These are phyloP conservation scores for Isatis tinctoria DNA, from an alignment of 345 rosid genomes.

Conservation along the genomic window DNA sequence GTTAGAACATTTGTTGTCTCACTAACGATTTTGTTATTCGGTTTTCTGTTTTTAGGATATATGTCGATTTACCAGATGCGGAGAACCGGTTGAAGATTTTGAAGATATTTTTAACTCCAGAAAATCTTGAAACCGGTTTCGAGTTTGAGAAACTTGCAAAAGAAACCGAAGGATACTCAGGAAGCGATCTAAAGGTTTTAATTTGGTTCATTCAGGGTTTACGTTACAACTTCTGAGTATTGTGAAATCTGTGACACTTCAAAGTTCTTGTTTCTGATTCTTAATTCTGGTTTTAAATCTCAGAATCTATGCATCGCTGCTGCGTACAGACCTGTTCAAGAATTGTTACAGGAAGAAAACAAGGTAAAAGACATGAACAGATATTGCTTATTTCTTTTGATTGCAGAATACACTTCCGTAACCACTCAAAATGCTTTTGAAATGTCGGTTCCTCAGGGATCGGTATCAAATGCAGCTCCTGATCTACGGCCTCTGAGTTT, in stretches of 20 bases:
- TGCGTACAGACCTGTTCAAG: slow-evolving; percentile 97
- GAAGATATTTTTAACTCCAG: slow-evolving; percentile 65
- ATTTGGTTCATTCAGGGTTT: not conserved
- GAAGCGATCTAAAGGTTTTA: slow-evolving; percentile 94
- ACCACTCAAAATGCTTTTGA: not conserved
- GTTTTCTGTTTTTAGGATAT: slow-evolving; percentile 52
- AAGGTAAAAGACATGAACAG: slow-evolving; percentile 39
- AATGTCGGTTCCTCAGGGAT: slow-evolving; percentile 36
- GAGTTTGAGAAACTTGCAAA: slow-evolving; percentile 66
- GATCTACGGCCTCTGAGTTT: slow-evolving; percentile 58
- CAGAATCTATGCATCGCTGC: slow-evolving; percentile 97
- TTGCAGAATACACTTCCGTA: not conserved
- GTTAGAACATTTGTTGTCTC: not conserved
- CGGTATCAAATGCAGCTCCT: slow-evolving; percentile 36
- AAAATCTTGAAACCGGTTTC: slow-evolving; percentile 60
- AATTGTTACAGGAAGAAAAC: slow-evolving; percentile 74
- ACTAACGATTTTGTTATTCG: slow-evolving; percentile 9
- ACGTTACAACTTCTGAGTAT: not conserved
- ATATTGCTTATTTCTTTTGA: not conserved
- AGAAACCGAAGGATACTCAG: slow-evolving; percentile 93
- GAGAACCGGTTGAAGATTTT: slow-evolving; percentile 84
- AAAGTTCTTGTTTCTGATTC: not conserved
- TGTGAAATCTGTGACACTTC: not conserved
- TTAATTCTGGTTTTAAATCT: slow-evolving; percentile 3
- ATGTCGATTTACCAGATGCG: slow-evolving; percentile 94